Percentiles rank a stretch among this genome's conserved stretches.
phyloP scores from a whole-genome alignment of 2,329 filamentous ascomycete genomes.

The Pseudogymnoascus sp. region DNA sequence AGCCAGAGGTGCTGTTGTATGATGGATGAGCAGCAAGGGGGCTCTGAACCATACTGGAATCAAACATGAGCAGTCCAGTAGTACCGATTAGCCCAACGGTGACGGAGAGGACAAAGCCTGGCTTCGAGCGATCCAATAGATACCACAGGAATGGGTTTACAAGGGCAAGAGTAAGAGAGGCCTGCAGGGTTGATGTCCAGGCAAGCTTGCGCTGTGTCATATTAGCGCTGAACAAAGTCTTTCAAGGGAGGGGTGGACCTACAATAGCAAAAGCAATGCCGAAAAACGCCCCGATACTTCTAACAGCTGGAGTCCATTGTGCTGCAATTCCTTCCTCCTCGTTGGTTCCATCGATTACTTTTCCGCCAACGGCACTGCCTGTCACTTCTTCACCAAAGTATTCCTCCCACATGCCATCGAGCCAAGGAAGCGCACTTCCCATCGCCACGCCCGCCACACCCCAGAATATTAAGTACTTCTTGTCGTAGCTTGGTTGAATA shows the following conservation, averaged over 20 bases:
- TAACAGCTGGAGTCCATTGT: conserved; percentile 68
- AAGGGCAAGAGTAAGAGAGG: conserved; percentile 79
- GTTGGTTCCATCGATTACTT: conserved; percentile 17
- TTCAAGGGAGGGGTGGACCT: conserved; percentile 32
- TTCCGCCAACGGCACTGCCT: conserved; percentile 22
- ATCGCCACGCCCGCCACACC: conserved; percentile 69
- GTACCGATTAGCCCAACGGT: conserved; percentile 69
- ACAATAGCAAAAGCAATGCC: conserved; percentile 78
- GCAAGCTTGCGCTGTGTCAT: conserved; percentile 66
- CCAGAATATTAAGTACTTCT: conserved; percentile 72
- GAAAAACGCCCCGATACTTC: conserved; percentile 63
- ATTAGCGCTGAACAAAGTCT: conserved; percentile 16
- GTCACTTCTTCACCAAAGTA: conserved; percentile 20
- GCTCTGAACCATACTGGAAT: conserved; percentile 63
- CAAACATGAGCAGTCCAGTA: conserved; percentile 61
- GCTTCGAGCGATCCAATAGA: conserved; percentile 79
- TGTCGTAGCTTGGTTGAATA: conserved; percentile 39
- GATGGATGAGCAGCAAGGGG: conserved; percentile 13
- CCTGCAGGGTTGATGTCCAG: conserved; percentile 92
- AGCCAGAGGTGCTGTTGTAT: conserved; percentile 10
- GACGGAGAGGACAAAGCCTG: conserved; percentile 73
- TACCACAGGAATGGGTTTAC: conserved; percentile 95
- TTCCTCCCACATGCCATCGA: conserved; percentile 68
- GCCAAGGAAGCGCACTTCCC: conserved; percentile 73
- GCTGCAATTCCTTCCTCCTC: conserved; percentile 37